Conservation (phyloP, 2,329 filamentous ascomycete species). For the Stagonosporopsis chrysanthemi region DNA sequence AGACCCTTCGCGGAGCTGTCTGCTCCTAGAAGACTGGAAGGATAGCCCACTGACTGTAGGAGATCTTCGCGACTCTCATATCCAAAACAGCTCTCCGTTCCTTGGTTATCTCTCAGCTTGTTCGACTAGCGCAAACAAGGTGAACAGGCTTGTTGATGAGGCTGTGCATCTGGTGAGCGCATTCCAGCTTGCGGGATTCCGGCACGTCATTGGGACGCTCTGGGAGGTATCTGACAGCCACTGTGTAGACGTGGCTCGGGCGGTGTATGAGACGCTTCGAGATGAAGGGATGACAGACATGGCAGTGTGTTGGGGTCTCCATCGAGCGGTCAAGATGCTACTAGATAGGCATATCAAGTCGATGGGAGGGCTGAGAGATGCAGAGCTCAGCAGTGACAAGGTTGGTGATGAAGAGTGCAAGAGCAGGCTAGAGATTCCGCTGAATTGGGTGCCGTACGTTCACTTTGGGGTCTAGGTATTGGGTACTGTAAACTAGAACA, state of each 20-base stretch:
- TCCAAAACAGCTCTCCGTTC: background rate
- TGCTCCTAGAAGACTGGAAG: conserved; percentile 32
- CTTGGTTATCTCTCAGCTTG: background rate
- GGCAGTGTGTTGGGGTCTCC: conserved; percentile 12
- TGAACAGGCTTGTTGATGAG: conserved; percentile 45
- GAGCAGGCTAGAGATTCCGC: no score
- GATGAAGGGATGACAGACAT: conserved; percentile 16
- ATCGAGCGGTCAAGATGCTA: conserved; percentile 12
- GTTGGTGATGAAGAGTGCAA: no score
- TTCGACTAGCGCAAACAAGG: background rate
- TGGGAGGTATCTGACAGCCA: conserved; percentile 50
- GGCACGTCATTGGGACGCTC: conserved; percentile 51
- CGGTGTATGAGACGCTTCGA: conserved; percentile 32
- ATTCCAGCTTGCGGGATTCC: conserved; percentile 42
- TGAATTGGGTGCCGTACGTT: no score
- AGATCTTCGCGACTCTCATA: background rate
- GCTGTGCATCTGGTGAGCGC: conserved; percentile 49
- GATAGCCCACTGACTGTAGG: background rate
- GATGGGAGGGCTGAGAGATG: no score
- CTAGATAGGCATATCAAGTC: no score
- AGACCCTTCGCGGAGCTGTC: conserved; percentile 43
- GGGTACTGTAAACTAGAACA: no score
- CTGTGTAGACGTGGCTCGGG: conserved; percentile 43
- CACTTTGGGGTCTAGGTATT: no score
- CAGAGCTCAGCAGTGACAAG: no score